Conservation (phyloP, 2,329 filamentous ascomycete species). For the Fusarium burgessii region DNA sequence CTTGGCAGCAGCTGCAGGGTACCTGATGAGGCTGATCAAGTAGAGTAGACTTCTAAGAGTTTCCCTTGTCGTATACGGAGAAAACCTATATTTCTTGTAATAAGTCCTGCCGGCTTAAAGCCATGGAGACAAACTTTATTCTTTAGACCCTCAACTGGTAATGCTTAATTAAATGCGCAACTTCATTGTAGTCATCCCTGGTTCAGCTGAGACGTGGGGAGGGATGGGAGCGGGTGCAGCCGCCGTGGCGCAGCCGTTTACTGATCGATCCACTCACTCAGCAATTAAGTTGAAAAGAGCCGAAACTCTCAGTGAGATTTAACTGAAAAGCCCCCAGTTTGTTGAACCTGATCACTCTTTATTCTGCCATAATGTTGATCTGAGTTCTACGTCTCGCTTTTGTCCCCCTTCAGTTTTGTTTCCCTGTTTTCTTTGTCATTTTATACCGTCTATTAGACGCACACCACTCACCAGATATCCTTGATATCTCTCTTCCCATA, state of each 20-base stretch:
- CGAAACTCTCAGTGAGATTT: constrained; percentile 10
- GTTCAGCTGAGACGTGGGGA: constrained; percentile 22
- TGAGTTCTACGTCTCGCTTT: not conserved
- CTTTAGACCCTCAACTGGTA: not conserved
- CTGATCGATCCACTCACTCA: not conserved
- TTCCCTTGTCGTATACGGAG: not conserved
- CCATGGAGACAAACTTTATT: not conserved
- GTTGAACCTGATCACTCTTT: not conserved
- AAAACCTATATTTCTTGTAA: not conserved
- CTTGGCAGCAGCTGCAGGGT: not conserved
- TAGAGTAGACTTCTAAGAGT: not conserved
- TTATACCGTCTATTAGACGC: not conserved
- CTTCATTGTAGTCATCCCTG: not conserved
- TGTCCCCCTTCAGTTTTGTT: not conserved
- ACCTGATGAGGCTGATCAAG: not conserved
- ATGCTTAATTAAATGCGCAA: not conserved
- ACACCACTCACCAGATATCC: not conserved
- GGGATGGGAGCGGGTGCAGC: constrained; percentile 25
- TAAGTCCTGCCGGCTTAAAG: not conserved
- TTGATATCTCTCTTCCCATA: not conserved
- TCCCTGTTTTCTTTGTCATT: not conserved
- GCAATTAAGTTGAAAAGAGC: not conserved
- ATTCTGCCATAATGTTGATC: not conserved
- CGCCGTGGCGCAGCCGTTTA: constrained; percentile 28
- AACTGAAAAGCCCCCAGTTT: not conserved